phyloP scores from a whole-genome alignment of 495 filamentous ascomycete species.

The Aspergillus diversus region DNA sequence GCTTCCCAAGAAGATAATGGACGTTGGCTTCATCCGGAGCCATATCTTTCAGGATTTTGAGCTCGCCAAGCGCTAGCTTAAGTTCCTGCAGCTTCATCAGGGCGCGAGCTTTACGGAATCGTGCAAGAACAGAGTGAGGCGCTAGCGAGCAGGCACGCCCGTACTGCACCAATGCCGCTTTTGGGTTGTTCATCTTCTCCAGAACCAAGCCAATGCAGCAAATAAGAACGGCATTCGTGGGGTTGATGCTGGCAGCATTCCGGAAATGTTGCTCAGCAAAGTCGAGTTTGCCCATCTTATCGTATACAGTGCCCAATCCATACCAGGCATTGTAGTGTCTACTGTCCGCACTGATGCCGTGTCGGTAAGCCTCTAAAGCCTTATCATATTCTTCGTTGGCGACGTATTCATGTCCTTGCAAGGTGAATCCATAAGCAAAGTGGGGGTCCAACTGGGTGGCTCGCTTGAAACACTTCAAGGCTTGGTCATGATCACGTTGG shows the following conservation, averaged over 20 bases:
- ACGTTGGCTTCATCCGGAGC: constrained; percentile 95
- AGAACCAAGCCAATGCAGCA: constrained; percentile 89
- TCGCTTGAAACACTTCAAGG: constrained; percentile 91
- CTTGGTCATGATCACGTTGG: constrained; percentile 92
- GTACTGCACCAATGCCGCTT: constrained; percentile 78
- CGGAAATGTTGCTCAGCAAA: constrained; percentile 89
- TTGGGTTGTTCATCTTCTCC: constrained; percentile 81
- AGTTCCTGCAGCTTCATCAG: constrained; percentile 76
- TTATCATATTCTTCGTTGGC: constrained; percentile 97
- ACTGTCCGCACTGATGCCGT: constrained; percentile 78
- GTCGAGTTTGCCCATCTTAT: constrained; percentile 91
- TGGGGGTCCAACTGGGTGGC: constrained; percentile 87
- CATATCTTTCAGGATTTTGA: constrained; percentile 82
- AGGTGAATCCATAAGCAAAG: constrained; percentile 93
- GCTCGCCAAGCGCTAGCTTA: constrained; percentile 71
- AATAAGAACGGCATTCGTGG: constrained; percentile 85
- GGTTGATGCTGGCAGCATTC: constrained; percentile 83
- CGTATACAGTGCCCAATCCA: constrained; percentile 88
- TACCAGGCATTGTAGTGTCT: constrained; percentile 98
- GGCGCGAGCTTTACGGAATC: constrained; percentile 90
- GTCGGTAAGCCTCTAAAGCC: constrained; percentile 80
- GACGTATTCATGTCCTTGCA: constrained; percentile 97
- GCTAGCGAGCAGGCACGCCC: constrained; percentile 76
- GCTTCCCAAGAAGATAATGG: constrained; percentile 85
- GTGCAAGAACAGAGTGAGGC: constrained; percentile 77